Evolutionary conservation across 2,329 filamentous ascomycete genomes (phyloP).

Genomic region (Dactylella cylindrospora): DNA sequence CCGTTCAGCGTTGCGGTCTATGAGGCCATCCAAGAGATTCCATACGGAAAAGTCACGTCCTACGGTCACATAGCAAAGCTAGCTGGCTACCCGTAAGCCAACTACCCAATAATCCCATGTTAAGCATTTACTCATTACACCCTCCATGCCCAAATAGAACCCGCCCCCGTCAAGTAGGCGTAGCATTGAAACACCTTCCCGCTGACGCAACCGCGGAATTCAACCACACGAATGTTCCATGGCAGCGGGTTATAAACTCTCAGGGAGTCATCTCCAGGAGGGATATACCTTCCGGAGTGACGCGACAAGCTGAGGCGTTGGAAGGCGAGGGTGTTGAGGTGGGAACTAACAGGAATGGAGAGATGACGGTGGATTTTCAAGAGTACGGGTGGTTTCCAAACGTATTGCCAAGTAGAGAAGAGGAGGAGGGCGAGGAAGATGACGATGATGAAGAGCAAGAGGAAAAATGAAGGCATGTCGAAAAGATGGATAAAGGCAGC

Average conservation of each 20-base stretch:
- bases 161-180: slow-evolving; percentile 75
- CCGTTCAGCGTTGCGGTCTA: slow-evolving; percentile 66
- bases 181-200: slow-evolving; percentile 84
- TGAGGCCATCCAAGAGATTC: slow-evolving; percentile 80
- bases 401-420: slow-evolving; percentile 52
- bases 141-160: slow-evolving; percentile 5
- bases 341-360: slow-evolving; percentile 50
- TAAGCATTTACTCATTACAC: not conserved
- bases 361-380: slow-evolving; percentile 51
- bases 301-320: slow-evolving; percentile 51
- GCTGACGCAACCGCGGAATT: slow-evolving; percentile 58
- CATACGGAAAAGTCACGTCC: slow-evolving; percentile 76
- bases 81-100: slow-evolving; percentile 68
- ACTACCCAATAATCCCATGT: not conserved
- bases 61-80: slow-evolving; percentile 79
- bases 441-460: slow-evolving; percentile 19
- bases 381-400: slow-evolving; percentile 55
- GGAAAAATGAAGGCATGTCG: not conserved
- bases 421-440: slow-evolving; percentile 45
- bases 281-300: slow-evolving; percentile 50
- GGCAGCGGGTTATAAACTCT: slow-evolving; percentile 89
- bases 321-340: slow-evolving; percentile 52
- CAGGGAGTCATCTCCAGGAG: slow-evolving; percentile 80
- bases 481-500: not conserved
- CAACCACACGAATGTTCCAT: slow-evolving; percentile 79